A percentile compares a stretch with the other conserved stretches of the same genome.
phyloP scores from a whole-genome alignment of 495 filamentous ascomycete genomes.

The Cercophora scortea region DNA sequence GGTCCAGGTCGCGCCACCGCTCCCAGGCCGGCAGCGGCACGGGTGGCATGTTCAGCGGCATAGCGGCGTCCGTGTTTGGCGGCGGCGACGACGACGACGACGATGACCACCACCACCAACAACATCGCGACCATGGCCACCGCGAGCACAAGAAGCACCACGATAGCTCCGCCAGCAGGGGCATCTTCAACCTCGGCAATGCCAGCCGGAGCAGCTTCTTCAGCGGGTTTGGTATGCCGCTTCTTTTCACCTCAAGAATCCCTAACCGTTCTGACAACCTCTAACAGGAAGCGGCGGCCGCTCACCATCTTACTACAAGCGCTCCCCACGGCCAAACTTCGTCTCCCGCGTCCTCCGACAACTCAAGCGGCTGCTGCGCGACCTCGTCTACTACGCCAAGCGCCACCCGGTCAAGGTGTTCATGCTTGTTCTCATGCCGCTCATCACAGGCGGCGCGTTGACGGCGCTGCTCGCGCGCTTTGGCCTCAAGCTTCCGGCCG shows the following conservation, averaged over 20 bases:
- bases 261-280: neutral
- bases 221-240: conserved; percentile 39
- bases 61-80: conserved; percentile 29
- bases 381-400: conserved; percentile 68
- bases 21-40: conserved; percentile 11
- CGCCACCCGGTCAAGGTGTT: conserved; percentile 76
- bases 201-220: conserved; percentile 37
- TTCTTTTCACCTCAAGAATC: too few species aligned
- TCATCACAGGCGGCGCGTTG: conserved; percentile 74
- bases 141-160: conserved; percentile 9
- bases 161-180: conserved; percentile 3
- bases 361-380: conserved; percentile 64
- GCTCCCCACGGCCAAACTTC: conserved; percentile 70
- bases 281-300: conserved; percentile 10
- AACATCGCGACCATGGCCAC: neutral
- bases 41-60: conserved; percentile 11
- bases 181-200: conserved; percentile 15
- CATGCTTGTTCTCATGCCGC: conserved; percentile 74
- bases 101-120: neutral
- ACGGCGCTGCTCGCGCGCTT: conserved; percentile 63
- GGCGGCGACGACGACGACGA: conserved; percentile 20
- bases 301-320: conserved; percentile 59
- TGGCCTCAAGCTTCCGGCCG: conserved; percentile 62
- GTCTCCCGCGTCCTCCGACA: conserved; percentile 58
- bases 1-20: conserved; percentile 13